A percentile compares a stretch with the other conserved stretches of the same genome.
phyloP scores from a whole-genome alignment of 1,284 basidiomycete species.

The Sphagnurus paluster region DNA sequence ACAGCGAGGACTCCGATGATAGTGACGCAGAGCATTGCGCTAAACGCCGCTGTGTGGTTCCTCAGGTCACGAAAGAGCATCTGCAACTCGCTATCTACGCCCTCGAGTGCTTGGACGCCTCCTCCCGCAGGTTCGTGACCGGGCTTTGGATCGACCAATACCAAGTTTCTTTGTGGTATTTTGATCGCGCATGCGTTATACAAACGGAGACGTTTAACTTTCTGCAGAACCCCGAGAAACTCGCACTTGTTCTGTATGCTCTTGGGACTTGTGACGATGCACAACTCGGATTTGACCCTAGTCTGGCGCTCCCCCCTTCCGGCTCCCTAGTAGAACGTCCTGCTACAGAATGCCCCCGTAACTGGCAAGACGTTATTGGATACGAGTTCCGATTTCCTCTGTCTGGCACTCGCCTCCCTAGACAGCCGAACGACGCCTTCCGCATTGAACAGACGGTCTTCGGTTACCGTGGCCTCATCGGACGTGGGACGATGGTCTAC shows the following conservation, averaged over 20 bases:
- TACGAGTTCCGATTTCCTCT: background rate
- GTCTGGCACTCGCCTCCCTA: background rate
- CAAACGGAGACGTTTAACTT: slow-evolving; percentile 6
- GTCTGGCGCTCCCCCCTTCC: background rate
- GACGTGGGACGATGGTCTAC: slow-evolving; percentile 17
- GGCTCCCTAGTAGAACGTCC: background rate
- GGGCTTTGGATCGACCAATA: background rate
- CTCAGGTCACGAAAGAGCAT: background rate
- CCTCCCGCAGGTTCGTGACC: background rate
- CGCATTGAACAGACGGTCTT: slow-evolving; percentile 6
- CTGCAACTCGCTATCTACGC: background rate
- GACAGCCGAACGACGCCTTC: no score
- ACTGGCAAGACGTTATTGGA: slow-evolving; percentile 6
- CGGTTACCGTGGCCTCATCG: slow-evolving; percentile 13
- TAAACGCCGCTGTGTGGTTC: background rate
- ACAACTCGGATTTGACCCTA: slow-evolving; percentile 8
- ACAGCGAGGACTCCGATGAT: background rate
- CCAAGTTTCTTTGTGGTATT: slow-evolving; percentile 7
- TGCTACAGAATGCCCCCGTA: background rate
- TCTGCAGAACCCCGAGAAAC: background rate
- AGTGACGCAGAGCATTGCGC: background rate
- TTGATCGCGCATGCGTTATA: slow-evolving; percentile 6
- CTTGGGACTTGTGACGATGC: slow-evolving; percentile 4
- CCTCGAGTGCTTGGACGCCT: background rate
- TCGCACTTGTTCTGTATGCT: slow-evolving; percentile 4